Base-by-base conservation (phyloP, 352 stramenopile genomes). In the Albugo candida region DNA sequence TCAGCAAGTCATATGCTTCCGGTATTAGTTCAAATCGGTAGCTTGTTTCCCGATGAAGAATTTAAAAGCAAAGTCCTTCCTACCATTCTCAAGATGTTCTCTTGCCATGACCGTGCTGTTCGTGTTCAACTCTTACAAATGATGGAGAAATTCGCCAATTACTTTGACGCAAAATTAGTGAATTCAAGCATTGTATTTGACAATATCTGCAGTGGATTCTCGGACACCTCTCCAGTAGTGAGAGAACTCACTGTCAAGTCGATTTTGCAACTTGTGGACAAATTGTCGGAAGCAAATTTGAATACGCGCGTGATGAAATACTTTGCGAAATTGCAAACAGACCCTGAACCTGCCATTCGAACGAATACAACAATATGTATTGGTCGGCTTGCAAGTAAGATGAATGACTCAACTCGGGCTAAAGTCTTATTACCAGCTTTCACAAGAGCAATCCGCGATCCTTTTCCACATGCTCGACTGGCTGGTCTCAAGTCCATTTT, bases 341-440 rank as follows among this genome's bases (percentile, higher is more conserved):
- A 95, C 49, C 68, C 80, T 0, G 83, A 95, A 53, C 78, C 84
- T 51, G 82, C 82, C 8, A 95, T 95, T 49, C 79, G 83, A 41
- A 95, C 84, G 20, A 95, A 95, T 53, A 94, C 84, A 14, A 94
- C 86, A 12, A 95, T 95, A 44, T 95, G 86, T 58, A 48, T 95
- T 14, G 81, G 77, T 27, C 92, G 92, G 40, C 84, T 95, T 48
- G 76, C 85, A 14, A 55, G 53, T 14, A 83, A 94, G 45, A 65
- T 95, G 4, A 94, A 84, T 40, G 72, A 86, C 19, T 49, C 74
- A 13, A 93, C 84, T 19, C 66, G 83, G 13, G 71, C 78, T 8
- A 95, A 93, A 51, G 81, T 95, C 14, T 45, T 95, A 8, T 84
- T 94, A 19, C 80, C 79, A 31, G 77, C 82, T 12, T 95, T 95